These are phyloP conservation scores for Ceratocystis cacaofunesta DNA, from an alignment of 2,329 filamentous ascomycete species.

Conservation along the genomic window DNA sequence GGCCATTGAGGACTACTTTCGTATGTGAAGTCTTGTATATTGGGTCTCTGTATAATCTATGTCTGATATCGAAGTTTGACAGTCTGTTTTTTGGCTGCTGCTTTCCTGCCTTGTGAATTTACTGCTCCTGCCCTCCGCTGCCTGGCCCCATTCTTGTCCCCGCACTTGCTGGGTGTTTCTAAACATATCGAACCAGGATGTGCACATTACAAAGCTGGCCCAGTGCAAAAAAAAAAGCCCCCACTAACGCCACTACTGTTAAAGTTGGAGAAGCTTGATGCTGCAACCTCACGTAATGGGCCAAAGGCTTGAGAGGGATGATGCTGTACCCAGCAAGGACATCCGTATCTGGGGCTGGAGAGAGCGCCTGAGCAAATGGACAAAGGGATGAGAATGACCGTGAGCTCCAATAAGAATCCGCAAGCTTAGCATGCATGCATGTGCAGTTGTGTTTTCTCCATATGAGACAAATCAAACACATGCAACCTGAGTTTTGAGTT, in stretches of 20 bases:
- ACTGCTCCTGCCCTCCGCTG: not conserved
- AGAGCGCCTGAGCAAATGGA: not conserved
- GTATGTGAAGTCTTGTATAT: not conserved
- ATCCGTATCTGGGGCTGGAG: not conserved
- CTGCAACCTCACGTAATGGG: not conserved
- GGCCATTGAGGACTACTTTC: not conserved
- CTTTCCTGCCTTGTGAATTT: not conserved
- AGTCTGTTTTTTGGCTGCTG: no score
- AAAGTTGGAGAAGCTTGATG: conserved; percentile 1
- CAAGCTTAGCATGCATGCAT: not conserved
- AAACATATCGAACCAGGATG: not conserved
- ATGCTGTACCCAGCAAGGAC: not conserved
- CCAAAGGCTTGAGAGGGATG: not conserved
- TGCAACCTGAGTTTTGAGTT: not conserved
- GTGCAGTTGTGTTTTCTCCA: not conserved
- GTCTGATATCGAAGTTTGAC: no score
- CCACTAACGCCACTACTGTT: not conserved
- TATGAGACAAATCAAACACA: not conserved
- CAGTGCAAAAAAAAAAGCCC: not conserved
- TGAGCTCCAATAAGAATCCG: not conserved
- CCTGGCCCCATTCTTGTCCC: not conserved
- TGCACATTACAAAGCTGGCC: not conserved
- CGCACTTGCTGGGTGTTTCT: not conserved
- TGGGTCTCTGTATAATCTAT: no score
- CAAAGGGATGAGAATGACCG: not conserved